Evolutionary conservation across 2,329 filamentous ascomycete genomes (phyloP).

Genomic region (Penicillium brasilianum): DNA sequence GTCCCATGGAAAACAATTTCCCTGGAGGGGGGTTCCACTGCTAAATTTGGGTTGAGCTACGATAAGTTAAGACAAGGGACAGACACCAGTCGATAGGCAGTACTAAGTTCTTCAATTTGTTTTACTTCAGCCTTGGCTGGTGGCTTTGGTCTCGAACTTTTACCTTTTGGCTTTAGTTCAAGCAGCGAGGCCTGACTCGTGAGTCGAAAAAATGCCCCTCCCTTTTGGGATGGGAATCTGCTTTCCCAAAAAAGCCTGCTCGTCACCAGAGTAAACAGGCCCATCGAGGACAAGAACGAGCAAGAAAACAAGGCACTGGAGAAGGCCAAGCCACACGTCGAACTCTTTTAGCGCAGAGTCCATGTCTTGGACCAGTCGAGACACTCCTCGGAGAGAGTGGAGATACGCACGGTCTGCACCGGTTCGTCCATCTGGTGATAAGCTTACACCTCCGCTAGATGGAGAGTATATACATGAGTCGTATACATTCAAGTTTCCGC

Average conservation of each 20-base stretch:
- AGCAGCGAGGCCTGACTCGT: not conserved
- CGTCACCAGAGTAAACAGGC: not conserved
- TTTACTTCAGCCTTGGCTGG: not conserved
- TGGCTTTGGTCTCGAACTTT: too few relatives aligned
- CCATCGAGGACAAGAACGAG: not conserved
- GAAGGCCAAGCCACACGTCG: not conserved
- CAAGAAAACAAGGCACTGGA: conserved; percentile 3
- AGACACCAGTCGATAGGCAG: not conserved
- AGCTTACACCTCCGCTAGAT: too few relatives aligned
- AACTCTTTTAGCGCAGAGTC: not conserved
- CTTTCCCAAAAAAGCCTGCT: not conserved
- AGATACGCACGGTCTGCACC: not conserved
- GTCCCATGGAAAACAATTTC: not conserved
- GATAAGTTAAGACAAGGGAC: not conserved
- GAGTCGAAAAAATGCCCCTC: not conserved
- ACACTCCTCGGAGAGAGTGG: not conserved
- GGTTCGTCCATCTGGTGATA: not conserved
- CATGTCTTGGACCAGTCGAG: conserved; percentile 3
- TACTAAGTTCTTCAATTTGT: not conserved
- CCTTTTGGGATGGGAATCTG: not conserved
- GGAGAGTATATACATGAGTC: too few relatives aligned
- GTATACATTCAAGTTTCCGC: not conserved
- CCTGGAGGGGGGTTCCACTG: conserved; percentile 3
- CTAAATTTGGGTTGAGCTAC: conserved; percentile 10
- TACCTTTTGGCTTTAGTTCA: not conserved